Conservation (phyloP, 2,329 filamentous ascomycete species). For the Colletotrichum eremochloae region DNA sequence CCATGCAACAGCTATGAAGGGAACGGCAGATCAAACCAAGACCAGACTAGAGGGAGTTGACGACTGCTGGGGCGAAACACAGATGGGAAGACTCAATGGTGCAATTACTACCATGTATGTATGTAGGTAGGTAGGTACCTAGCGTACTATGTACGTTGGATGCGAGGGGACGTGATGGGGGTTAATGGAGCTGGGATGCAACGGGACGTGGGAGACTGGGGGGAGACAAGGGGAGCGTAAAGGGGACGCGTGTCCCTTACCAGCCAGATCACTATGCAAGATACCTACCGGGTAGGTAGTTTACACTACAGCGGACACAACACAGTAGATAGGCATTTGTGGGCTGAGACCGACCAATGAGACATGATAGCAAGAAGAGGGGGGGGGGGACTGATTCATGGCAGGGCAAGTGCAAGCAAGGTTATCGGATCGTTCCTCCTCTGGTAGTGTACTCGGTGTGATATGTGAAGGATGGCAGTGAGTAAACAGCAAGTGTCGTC, state of each 20-base stretch:
- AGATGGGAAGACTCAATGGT: neutral
- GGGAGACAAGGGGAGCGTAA: neutral
- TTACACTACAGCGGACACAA: too few species aligned
- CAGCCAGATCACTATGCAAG: neutral
- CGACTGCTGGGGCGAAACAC: too few species aligned
- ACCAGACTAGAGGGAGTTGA: too few species aligned
- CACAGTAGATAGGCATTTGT: too few species aligned
- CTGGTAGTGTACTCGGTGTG: too few species aligned
- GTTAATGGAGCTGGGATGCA: neutral
- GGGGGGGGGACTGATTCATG: neutral
- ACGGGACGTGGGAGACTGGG: neutral
- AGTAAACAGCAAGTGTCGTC: too few species aligned
- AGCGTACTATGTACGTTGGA: neutral
- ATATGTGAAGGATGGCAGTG: neutral
- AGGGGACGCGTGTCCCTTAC: constrained; percentile 12
- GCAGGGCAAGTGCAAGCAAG: neutral
- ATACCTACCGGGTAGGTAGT: too few species aligned
- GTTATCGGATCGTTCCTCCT: neutral
- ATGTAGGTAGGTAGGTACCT: too few species aligned
- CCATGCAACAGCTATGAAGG: neutral
- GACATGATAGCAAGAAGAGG: neutral
- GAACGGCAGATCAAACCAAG: neutral
- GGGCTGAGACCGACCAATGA: neutral
- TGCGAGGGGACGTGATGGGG: neutral
- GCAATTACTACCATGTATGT: too few species aligned